Conservation (phyloP, 352 stramenopile genomes). For the Phytopythium oedochilum region DNA sequence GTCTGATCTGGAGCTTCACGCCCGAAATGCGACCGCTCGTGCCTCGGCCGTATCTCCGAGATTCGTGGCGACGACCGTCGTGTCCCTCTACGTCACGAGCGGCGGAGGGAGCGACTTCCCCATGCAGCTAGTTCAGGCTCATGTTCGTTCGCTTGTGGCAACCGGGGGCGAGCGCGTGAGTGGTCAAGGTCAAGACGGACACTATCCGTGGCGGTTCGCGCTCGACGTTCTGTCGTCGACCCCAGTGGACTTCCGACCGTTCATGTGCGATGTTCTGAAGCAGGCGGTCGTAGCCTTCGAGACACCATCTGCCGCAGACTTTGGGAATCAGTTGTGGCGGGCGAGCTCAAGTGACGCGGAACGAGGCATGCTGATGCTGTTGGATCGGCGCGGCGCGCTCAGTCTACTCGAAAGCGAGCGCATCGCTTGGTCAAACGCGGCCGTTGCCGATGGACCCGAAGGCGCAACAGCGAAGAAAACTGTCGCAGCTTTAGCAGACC, state of each 20-base stretch:
- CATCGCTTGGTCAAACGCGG: not conserved
- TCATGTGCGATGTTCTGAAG: constrained; percentile 37
- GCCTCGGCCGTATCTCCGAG: not conserved
- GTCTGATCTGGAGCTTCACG: constrained; percentile 38
- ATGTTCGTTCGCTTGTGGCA: constrained; percentile 42
- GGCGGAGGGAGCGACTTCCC: constrained; percentile 49
- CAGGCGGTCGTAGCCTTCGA: not conserved
- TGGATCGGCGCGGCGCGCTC: not conserved
- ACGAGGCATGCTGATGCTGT: not conserved
- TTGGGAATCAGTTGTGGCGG: not conserved
- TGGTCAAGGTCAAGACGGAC: not conserved
- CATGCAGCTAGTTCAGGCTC: constrained; percentile 56
- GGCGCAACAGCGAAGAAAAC: not conserved
- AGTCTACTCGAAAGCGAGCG: not conserved
- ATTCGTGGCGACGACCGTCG: constrained; percentile 22
- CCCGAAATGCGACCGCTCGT: not conserved
- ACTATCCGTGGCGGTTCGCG: constrained; percentile 20
- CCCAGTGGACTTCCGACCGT: constrained; percentile 47
- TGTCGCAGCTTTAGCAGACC: too few relatives aligned
- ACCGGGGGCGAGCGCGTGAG: not conserved
- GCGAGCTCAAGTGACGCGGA: constrained; percentile 1
- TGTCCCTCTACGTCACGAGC: constrained; percentile 63
- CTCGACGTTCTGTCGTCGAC: constrained; percentile 50
- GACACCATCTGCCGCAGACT: not conserved
- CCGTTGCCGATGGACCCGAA: not conserved